phyloP scores from a whole-genome alignment of 352 stramenopile species.

The Phytophthora constricta region DNA sequence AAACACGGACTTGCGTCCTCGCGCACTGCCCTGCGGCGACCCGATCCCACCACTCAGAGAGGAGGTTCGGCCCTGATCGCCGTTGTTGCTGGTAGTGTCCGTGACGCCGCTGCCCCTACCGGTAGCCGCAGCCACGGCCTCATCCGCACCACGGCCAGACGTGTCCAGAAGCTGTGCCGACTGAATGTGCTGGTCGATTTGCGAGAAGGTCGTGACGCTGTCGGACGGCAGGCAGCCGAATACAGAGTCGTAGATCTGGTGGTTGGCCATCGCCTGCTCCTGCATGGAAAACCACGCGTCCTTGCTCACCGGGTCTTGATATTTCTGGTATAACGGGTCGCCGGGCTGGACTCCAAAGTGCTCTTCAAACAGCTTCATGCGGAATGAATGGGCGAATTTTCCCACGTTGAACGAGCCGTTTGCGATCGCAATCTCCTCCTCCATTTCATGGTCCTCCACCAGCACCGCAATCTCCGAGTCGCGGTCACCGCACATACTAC shows the following conservation, averaged over 20 bases:
- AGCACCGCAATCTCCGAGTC: constrained; percentile 90
- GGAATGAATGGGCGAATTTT: constrained; percentile 87
- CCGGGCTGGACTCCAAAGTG: constrained; percentile 74
- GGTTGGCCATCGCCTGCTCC: constrained; percentile 85
- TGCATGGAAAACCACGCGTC: constrained; percentile 86
- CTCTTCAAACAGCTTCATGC: constrained; percentile 88
- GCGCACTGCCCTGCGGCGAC: constrained; percentile 30
- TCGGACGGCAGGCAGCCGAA: constrained; percentile 84
- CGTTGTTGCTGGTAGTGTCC: constrained; percentile 34
- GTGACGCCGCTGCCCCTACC: constrained; percentile 23
- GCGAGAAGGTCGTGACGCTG: constrained; percentile 68
- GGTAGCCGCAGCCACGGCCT: constrained; percentile 30
- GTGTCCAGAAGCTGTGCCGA: constrained; percentile 37
- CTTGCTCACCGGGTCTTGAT: constrained; percentile 63
- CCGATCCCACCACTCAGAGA: constrained; percentile 30
- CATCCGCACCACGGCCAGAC: constrained; percentile 36
- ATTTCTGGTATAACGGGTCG: constrained; percentile 59
- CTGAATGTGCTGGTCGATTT: constrained; percentile 68
- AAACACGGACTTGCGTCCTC: constrained; percentile 53
- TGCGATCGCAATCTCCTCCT: constrained; percentile 58
- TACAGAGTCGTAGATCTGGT: constrained; percentile 84
- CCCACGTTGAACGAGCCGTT: constrained; percentile 59
- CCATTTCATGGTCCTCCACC: constrained; percentile 81
- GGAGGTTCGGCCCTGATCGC: constrained; percentile 17
- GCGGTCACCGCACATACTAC: constrained; percentile 86